Percentiles rank a stretch among this genome's conserved stretches.
phyloP scores from a whole-genome alignment of 768 basidiomycete genomes.

The Rhodotorula diobovata region DNA sequence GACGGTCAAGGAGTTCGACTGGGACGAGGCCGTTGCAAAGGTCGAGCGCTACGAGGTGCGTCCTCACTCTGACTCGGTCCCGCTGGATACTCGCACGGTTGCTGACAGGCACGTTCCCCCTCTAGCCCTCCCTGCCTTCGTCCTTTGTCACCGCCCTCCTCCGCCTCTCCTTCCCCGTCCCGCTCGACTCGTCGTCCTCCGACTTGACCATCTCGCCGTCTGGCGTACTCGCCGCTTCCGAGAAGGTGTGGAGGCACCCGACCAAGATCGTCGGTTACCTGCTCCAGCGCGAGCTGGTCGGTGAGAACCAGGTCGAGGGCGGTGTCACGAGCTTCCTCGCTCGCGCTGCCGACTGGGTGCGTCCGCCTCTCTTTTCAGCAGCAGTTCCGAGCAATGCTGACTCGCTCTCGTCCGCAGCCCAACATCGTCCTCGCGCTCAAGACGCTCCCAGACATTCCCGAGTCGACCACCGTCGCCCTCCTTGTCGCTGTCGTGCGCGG shows the following conservation, averaged over 20 bases:
- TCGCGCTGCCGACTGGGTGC: slow-evolving; percentile 34
- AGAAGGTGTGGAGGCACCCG: slow-evolving; percentile 19
- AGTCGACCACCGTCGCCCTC: slow-evolving; percentile 28
- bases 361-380: not conserved
- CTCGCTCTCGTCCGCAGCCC: not conserved
- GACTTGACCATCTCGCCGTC: slow-evolving; percentile 3
- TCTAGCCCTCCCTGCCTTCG: slow-evolving; percentile 33
- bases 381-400: not conserved
- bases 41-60: slow-evolving; percentile 32
- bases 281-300: slow-evolving; percentile 30
- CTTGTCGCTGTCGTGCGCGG: slow-evolving; percentile 23
- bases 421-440: slow-evolving; percentile 29
- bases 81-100: accelerated
- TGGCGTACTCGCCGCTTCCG: not conserved
- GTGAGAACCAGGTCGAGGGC: slow-evolving; percentile 31
- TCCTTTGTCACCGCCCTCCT: slow-evolving; percentile 35
- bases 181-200: slow-evolving; percentile 10
- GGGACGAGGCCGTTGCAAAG: slow-evolving; percentile 15
- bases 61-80: not conserved
- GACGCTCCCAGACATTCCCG: slow-evolving; percentile 32
- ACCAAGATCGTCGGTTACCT: slow-evolving; percentile 27
- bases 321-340: slow-evolving; percentile 31
- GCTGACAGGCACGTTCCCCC: not conserved
- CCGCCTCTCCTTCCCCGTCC: slow-evolving; percentile 33
- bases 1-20: slow-evolving; percentile 13